Conservation (phyloP, 805 yeast species). For the Cyberlindnera euphorbiiphila region DNA sequence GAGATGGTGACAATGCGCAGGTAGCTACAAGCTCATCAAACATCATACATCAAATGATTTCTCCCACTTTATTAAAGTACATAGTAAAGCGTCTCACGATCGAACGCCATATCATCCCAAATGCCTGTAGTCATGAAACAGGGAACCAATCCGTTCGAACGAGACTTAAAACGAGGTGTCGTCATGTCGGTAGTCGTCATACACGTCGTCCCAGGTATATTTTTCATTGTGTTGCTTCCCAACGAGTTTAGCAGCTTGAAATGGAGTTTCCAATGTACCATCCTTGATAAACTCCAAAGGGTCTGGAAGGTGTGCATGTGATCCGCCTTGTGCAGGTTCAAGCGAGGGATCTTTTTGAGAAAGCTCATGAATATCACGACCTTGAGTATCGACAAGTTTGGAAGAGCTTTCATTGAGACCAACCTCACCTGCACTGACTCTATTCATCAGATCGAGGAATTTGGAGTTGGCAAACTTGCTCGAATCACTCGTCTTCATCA, state of each 20-base stretch:
- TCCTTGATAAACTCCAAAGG: conserved; percentile 24
- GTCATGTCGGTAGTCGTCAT: conserved; percentile 28
- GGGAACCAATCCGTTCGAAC: background rate
- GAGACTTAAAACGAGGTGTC: conserved; percentile 22
- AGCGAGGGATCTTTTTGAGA: conserved; percentile 5
- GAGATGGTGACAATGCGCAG: conserved; percentile 24
- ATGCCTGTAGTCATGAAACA: conserved; percentile 12
- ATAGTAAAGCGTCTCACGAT: background rate
- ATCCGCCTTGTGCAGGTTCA: conserved; percentile 1
- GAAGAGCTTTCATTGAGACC: conserved; percentile 24
- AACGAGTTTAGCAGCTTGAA: conserved; percentile 21
- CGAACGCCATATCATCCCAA: conserved; percentile 9
- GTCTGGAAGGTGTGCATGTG: conserved; percentile 22
- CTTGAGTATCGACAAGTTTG: conserved; percentile 23
- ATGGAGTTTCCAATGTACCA: conserved; percentile 24
- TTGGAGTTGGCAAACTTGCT: conserved; percentile 26
- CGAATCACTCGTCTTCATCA: conserved; percentile 19
- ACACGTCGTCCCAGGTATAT: conserved; percentile 30
- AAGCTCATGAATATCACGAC: conserved; percentile 24
- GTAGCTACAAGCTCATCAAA: no score
- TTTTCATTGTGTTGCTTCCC: conserved; percentile 18
- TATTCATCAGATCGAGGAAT: conserved; percentile 26
- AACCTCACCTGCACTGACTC: conserved; percentile 24
- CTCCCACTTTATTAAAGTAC: background rate
- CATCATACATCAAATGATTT: background rate